Conservation (phyloP, 1,284 basidiomycete genomes). For the Rhodotorula sp. region DNA sequence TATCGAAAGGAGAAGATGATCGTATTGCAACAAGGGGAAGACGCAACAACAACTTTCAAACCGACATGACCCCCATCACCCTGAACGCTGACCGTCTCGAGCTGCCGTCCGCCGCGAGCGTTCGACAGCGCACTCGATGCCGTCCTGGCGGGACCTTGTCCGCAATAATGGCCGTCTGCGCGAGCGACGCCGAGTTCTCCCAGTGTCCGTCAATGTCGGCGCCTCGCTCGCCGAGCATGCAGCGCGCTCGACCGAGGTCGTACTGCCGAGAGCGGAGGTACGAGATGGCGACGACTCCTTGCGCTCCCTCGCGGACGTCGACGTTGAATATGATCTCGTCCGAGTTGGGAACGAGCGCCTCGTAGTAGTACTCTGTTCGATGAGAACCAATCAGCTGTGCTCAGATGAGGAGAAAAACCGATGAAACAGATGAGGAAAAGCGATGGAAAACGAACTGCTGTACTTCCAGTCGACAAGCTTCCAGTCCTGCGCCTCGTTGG, state of each 20-base stretch:
- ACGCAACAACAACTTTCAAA: background rate
- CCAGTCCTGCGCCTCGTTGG: background rate
- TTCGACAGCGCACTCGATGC: conserved; percentile 1
- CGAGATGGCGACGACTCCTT: conserved; percentile 4
- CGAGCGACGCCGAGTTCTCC: background rate
- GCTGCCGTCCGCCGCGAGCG: background rate
- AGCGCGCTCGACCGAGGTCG: conserved; percentile 15
- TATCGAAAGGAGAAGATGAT: background rate
- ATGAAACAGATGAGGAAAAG: too few species aligned
- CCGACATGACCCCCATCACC: conserved; percentile 17
- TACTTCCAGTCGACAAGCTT: conserved; percentile 11
- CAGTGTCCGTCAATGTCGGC: conserved; percentile 12
- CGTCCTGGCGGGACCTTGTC: background rate
- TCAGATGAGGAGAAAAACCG: too few species aligned
- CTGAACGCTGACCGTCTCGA: conserved; percentile 4
- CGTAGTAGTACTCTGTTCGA: conserved; percentile 11
- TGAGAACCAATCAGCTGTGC: background rate
- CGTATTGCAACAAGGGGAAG: background rate
- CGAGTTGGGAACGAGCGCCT: background rate
- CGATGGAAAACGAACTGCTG: background rate
- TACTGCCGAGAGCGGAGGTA: conserved; percentile 14
- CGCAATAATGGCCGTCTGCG: conserved; percentile 14
- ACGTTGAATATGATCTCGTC: conserved; percentile 7
- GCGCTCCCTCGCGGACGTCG: background rate
- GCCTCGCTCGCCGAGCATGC: conserved; percentile 3